A percentile compares a stretch with the other conserved stretches of the same genome.
Conservation (phyloP, 2,329 filamentous ascomycete genomes). For the Aureobasidium sp. region DNA sequence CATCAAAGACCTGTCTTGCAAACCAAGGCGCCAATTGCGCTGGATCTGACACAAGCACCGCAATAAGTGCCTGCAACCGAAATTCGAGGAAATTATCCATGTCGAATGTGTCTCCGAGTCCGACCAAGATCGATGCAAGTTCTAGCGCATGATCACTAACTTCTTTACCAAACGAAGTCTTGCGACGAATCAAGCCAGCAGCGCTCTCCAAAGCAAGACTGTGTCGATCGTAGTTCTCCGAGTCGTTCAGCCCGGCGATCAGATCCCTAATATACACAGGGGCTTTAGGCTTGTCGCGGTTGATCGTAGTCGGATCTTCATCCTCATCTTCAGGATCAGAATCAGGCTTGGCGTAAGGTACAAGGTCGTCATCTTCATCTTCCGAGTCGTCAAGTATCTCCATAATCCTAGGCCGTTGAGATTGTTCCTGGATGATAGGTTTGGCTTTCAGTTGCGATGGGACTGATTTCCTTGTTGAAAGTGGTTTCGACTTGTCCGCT, state of each 20-base stretch:
- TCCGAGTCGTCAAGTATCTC: constrained; percentile 33
- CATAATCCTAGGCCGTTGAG: constrained; percentile 28
- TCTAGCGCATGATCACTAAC: constrained; percentile 78
- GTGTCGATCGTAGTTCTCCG: constrained; percentile 78
- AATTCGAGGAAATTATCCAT: constrained; percentile 70
- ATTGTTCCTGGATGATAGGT: constrained; percentile 23
- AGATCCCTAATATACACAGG: constrained; percentile 90
- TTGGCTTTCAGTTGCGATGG: neutral
- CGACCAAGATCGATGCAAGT: constrained; percentile 66
- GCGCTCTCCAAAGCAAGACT: constrained; percentile 71
- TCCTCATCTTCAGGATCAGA: constrained; percentile 88
- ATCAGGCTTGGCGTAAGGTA: constrained; percentile 76
- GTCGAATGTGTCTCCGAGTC: constrained; percentile 79
- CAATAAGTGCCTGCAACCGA: constrained; percentile 72
- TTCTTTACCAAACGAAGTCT: constrained; percentile 81
- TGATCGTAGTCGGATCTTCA: constrained; percentile 81
- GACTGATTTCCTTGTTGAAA: neutral
- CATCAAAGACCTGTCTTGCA: constrained; percentile 76
- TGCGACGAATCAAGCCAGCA: constrained; percentile 74
- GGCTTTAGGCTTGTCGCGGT: constrained; percentile 71
- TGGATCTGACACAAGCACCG: constrained; percentile 70
- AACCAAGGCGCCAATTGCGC: constrained; percentile 77
- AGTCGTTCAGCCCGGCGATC: constrained; percentile 68
- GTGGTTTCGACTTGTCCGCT: neutral
- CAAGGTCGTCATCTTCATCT: constrained; percentile 54